Percentiles rank a stretch among this genome's conserved stretches.
phyloP scores from a whole-genome alignment of 1,284 basidiomycete genomes.

The Boletus sp. region DNA sequence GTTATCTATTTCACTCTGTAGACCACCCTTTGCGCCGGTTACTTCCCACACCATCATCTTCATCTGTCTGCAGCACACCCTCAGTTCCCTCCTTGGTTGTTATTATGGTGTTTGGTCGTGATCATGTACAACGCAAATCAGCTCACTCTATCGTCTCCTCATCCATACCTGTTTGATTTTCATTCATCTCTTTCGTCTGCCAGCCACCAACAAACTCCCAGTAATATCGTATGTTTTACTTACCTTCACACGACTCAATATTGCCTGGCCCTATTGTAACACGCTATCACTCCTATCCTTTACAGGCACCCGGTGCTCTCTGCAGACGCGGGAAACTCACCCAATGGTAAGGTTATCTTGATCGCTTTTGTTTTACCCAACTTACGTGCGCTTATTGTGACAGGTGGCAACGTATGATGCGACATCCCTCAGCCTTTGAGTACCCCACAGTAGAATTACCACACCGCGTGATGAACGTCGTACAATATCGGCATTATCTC shows the following conservation, averaged over 20 bases:
- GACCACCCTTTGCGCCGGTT: conserved; percentile 29
- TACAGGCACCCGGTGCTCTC: conserved; percentile 14
- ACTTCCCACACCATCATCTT: conserved; percentile 22
- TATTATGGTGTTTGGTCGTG: conserved; percentile 38
- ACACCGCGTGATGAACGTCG: conserved; percentile 9
- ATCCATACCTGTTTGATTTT: conserved; percentile 30
- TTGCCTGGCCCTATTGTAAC: conserved; percentile 22
- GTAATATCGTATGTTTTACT: conserved; percentile 33
- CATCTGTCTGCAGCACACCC: conserved; percentile 26
- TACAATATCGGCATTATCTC: conserved; percentile 6
- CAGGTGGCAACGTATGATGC: not conserved
- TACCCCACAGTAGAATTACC: conserved; percentile 13
- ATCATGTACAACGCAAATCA: conserved; percentile 37
- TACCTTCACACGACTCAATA: conserved; percentile 16
- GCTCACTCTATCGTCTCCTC: conserved; percentile 28
- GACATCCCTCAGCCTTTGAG: conserved; percentile 10
- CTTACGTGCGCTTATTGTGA: conserved; percentile 6
- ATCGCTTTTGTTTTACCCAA: not conserved
- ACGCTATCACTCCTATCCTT: conserved; percentile 12
- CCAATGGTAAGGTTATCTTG: conserved; percentile 17
- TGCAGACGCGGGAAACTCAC: conserved; percentile 2
- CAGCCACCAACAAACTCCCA: conserved; percentile 27
- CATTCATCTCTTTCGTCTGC: conserved; percentile 18
- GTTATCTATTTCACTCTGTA: conserved; percentile 37
- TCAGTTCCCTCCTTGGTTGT: conserved; percentile 30